Percentiles rank a stretch among this genome's conserved stretches.
Evolutionary conservation across 106 monocot genomes (phyloP).

Genomic region (Dactylorhiza incarnata): DNA sequence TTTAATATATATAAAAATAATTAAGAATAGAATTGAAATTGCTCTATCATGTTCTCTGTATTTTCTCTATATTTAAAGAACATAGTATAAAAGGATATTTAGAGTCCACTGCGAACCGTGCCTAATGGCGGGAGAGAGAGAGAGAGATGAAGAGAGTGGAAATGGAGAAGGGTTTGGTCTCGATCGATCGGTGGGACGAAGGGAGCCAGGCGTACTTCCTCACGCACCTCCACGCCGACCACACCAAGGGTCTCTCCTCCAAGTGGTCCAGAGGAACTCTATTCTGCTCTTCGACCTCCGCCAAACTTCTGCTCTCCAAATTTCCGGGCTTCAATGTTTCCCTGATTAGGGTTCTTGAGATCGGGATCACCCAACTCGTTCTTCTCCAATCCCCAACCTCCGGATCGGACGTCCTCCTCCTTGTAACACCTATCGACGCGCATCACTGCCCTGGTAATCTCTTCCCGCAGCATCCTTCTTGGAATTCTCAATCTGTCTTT

Average conservation of each 20-base stretch:
- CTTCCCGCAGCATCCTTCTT: not conserved
- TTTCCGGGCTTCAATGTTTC: conserved; percentile 59
- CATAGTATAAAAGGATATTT: no score
- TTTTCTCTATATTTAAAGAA: no score
- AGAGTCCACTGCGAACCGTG: no score
- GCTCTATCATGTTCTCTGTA: no score
- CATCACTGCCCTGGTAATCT: conserved; percentile 69
- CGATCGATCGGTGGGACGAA: conserved; percentile 68
- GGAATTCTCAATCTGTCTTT: not conserved
- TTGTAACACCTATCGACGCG: conserved; percentile 69
- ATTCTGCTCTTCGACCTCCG: conserved; percentile 70
- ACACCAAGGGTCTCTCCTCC: conserved; percentile 61
- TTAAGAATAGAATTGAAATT: no score
- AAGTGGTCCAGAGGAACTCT: conserved; percentile 58
- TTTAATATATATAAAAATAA: no score
- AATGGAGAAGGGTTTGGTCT: conserved; percentile 51
- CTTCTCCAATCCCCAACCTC: conserved; percentile 26
- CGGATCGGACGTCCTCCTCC: conserved; percentile 23
- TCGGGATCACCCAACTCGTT: conserved; percentile 28
- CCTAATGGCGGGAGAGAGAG: no score
- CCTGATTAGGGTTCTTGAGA: conserved; percentile 39
- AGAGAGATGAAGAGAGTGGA: not conserved
- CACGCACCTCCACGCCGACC: conserved; percentile 86
- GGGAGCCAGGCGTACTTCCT: conserved; percentile 82
- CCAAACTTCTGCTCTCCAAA: conserved; percentile 38